Evolutionary conservation across 2,329 filamentous ascomycete genomes (phyloP).

Genomic region (Malbranchea cinnamomea): DNA sequence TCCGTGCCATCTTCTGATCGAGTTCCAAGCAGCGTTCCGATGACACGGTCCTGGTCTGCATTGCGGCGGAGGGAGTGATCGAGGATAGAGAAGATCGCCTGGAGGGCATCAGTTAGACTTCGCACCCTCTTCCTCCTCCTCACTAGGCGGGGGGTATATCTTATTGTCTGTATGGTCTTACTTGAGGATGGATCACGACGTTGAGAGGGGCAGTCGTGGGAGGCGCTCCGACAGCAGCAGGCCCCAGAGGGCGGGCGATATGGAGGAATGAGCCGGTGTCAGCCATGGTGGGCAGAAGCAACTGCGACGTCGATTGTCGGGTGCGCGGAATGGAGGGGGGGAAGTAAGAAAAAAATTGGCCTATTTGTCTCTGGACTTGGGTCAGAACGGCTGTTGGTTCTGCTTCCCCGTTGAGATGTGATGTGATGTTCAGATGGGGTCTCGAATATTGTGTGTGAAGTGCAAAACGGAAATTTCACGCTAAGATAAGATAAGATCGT

Average conservation of each 20-base stretch:
- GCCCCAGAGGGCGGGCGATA: conserved; percentile 80
- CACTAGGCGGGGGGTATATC: not conserved
- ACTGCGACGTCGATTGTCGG: too few relatives aligned
- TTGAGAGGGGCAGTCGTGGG: conserved; percentile 80
- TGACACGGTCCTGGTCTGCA: conserved; percentile 85
- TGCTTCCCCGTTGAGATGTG: too few relatives aligned
- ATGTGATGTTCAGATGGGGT: conserved; percentile 15
- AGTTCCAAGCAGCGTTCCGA: conserved; percentile 84
- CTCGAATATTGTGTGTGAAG: conserved; percentile 28
- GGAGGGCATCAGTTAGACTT: conserved; percentile 10
- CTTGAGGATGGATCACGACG: conserved; percentile 91
- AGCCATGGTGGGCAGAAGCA: conserved; percentile 55
- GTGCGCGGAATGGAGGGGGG: too few relatives aligned
- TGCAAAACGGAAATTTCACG: conserved; percentile 26
- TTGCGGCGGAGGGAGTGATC: conserved; percentile 92
- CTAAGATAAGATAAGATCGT: conserved; percentile 33
- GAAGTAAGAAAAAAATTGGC: too few relatives aligned
- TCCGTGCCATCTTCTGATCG: conserved; percentile 94
- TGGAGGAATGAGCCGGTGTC: conserved; percentile 79
- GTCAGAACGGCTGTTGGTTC: too few relatives aligned
- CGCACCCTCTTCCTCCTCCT: not conserved
- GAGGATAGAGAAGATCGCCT: conserved; percentile 52
- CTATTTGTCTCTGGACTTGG: too few relatives aligned
- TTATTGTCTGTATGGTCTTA: conserved; percentile 31
- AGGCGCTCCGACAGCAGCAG: conserved; percentile 62